phyloP scores from a whole-genome alignment of 129 eudicot genomes.

The Flaveria bidentis region DNA sequence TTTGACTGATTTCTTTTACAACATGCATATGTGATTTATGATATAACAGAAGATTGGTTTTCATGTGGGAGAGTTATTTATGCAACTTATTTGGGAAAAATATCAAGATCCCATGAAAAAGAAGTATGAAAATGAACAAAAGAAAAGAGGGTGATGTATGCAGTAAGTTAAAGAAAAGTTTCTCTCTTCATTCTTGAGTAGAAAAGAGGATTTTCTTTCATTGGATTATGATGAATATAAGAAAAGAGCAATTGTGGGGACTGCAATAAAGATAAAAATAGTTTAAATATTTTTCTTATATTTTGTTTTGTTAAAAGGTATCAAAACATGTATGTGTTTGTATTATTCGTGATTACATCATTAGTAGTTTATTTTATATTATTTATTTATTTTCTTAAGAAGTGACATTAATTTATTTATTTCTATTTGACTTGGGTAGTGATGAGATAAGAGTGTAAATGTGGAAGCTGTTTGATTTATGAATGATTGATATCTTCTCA shows the following conservation, averaged over 20 bases:
- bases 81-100: slow-evolving; percentile 39
- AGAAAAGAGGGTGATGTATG: slow-evolving; percentile 35
- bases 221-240: slow-evolving; percentile 35
- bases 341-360: too few species aligned
- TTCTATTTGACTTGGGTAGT: slow-evolving; percentile 40
- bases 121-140: slow-evolving; percentile 30
- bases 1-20: slow-evolving; percentile 42
- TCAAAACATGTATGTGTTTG: too few species aligned
- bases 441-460: slow-evolving; percentile 42
- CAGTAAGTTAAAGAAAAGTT: slow-evolving; percentile 21
- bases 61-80: slow-evolving; percentile 39
- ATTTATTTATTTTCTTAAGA: neutral
- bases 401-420: neutral
- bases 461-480: slow-evolving; percentile 48
- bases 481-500: slow-evolving; percentile 38
- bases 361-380: too few species aligned
- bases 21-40: slow-evolving; percentile 44
- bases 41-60: slow-evolving; percentile 37
- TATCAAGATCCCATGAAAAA: slow-evolving; percentile 24
- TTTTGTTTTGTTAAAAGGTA: too few species aligned
- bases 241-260: slow-evolving; percentile 28
- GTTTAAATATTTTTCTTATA: too few species aligned
- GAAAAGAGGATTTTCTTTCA: slow-evolving; percentile 46
- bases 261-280: neutral
- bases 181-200: slow-evolving; percentile 40